These are phyloP conservation scores for Sclerospora graminicola DNA, from an alignment of 352 stramenopile genomes.

Conservation along the genomic window DNA sequence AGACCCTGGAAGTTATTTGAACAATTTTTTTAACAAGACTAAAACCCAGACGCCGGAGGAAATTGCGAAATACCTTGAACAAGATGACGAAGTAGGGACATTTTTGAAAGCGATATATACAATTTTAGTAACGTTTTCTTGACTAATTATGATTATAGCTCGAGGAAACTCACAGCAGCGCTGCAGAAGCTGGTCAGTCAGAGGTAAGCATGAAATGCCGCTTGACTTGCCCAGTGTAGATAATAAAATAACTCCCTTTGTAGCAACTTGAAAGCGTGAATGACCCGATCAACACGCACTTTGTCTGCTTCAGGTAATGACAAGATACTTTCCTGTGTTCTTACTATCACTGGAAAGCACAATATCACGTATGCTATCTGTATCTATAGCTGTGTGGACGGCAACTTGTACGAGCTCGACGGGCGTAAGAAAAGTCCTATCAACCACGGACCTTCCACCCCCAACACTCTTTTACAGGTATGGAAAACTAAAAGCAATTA, in stretches of 20 bases:
- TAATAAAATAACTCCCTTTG: neutral
- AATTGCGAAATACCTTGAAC: constrained; percentile 84
- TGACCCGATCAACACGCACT: constrained; percentile 94
- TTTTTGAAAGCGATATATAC: neutral
- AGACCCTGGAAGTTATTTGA: constrained; percentile 61
- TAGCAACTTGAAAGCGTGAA: constrained; percentile 85
- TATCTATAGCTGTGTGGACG: constrained; percentile 68
- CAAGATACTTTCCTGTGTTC: neutral
- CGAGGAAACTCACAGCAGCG: constrained; percentile 87
- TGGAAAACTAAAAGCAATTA: no score
- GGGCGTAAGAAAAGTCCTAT: constrained; percentile 91
- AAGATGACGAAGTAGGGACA: constrained; percentile 69
- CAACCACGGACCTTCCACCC: constrained; percentile 86
- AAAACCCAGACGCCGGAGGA: constrained; percentile 59
- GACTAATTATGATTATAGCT: constrained; percentile 31
- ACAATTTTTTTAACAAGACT: constrained; percentile 81
- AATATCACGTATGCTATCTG: constrained; percentile 1
- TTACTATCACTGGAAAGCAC: neutral
- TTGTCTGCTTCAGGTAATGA: constrained; percentile 87
- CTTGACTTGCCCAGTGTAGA: neutral
- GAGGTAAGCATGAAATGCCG: constrained; percentile 27
- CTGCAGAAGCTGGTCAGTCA: constrained; percentile 85
- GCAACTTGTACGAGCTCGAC: constrained; percentile 93
- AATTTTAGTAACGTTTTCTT: neutral
- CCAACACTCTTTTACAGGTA: constrained; percentile 78